phyloP scores from a whole-genome alignment of 768 basidiomycete species.

The Auricularia cornea region DNA sequence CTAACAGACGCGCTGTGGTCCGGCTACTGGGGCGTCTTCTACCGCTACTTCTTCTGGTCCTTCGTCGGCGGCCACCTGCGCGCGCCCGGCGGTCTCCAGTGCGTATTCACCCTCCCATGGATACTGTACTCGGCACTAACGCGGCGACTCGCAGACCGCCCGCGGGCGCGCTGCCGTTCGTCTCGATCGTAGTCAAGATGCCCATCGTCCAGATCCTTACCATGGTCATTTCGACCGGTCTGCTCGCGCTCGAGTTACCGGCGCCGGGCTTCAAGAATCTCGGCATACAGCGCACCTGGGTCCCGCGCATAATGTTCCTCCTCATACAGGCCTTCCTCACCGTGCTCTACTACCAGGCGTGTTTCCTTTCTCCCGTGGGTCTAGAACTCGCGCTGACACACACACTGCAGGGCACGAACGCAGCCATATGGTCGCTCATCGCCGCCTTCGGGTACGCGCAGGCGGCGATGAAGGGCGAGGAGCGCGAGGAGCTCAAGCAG shows the following conservation, averaged over 20 bases:
- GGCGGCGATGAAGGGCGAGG: conserved; percentile 60
- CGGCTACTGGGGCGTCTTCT: conserved; percentile 68
- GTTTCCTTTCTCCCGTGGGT: too few species aligned
- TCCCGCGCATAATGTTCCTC: conserved; percentile 53
- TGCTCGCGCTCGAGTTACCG: conserved; percentile 68
- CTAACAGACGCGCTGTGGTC: conserved; percentile 69
- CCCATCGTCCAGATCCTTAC: conserved; percentile 67
- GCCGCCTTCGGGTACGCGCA: conserved; percentile 59
- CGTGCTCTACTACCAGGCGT: conserved; percentile 70
- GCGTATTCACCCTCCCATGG: conserved; percentile 22
- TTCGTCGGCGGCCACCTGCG: conserved; percentile 76
- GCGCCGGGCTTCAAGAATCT: conserved; percentile 47
- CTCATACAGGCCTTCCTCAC: conserved; percentile 53
- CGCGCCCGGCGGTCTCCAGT: conserved; percentile 75
- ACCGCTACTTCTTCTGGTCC: conserved; percentile 96
- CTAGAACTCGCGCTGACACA: not conserved
- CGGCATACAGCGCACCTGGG: conserved; percentile 56
- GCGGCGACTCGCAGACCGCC: conserved; percentile 57
- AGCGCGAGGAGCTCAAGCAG: conserved; percentile 54
- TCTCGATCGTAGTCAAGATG: conserved; percentile 63
- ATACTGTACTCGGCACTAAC: too few species aligned
- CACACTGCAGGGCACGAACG: conserved; percentile 63
- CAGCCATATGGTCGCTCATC: conserved; percentile 70
- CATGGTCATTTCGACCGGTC: conserved; percentile 49
- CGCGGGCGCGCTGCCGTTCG: conserved; percentile 51